Percentiles rank a stretch among this genome's conserved stretches.
These are phyloP conservation scores for Verticillium isaacii DNA, from an alignment of 2,329 filamentous ascomycete genomes.

Conservation along the genomic window DNA sequence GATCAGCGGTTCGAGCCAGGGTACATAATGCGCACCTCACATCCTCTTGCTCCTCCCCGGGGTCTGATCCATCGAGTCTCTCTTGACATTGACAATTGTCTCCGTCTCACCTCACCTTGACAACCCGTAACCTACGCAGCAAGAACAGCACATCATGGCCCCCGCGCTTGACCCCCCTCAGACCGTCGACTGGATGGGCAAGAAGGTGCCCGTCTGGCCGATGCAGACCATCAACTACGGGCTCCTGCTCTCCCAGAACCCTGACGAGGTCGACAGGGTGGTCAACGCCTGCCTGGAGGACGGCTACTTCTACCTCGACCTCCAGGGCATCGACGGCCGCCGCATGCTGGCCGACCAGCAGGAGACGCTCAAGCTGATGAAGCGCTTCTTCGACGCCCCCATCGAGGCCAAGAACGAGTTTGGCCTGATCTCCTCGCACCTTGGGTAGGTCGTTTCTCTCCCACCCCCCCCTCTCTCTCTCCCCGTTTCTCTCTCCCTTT, in stretches of 20 bases:
- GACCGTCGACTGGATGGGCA: constrained; percentile 44
- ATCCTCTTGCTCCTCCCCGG: not conserved
- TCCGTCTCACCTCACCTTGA: not conserved
- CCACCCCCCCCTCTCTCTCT: not conserved
- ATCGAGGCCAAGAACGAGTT: constrained; percentile 53
- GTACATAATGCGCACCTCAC: too few relatives aligned
- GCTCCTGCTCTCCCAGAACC: constrained; percentile 48
- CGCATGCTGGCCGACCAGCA: constrained; percentile 47
- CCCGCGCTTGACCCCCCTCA: constrained; percentile 32
- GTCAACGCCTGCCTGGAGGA: constrained; percentile 42
- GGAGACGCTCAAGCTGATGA: constrained; percentile 48
- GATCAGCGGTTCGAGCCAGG: too few relatives aligned
- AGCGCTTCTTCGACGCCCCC: constrained; percentile 48
- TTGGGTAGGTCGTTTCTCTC: constrained; percentile 31
- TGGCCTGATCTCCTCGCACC: constrained; percentile 47
- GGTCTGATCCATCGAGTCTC: too few relatives aligned
- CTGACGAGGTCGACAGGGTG: constrained; percentile 46
- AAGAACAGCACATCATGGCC: constrained; percentile 24
- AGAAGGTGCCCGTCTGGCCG: constrained; percentile 42
- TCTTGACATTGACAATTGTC: not conserved
- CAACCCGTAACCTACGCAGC: not conserved
- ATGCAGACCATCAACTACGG: constrained; percentile 50
- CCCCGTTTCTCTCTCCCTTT: not conserved
- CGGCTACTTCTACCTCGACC: constrained; percentile 53
- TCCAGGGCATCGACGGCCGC: constrained; percentile 47